Evolutionary conservation across 2,329 filamentous ascomycete genomes (phyloP).

Genomic region (Stemphylium vesicarium): DNA sequence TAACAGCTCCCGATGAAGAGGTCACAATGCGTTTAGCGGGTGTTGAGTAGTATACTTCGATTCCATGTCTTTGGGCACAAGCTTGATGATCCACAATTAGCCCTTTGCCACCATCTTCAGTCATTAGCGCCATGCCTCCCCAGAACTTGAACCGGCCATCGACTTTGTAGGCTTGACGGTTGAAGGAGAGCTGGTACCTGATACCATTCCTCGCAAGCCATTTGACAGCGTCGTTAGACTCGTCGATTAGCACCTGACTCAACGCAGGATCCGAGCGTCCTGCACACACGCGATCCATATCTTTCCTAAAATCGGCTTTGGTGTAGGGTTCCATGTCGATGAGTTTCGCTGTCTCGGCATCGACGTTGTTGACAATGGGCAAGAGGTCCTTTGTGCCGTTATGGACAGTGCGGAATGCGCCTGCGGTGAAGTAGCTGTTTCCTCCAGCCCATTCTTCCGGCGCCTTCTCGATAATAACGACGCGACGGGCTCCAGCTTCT

Average conservation of each 20-base stretch:
- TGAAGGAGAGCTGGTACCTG: slow-evolving; percentile 66
- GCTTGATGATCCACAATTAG: slow-evolving; percentile 58
- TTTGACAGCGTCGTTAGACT: slow-evolving; percentile 59
- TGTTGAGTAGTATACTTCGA: slow-evolving; percentile 57
- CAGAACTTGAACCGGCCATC: slow-evolving; percentile 68
- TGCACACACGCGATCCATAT: slow-evolving; percentile 63
- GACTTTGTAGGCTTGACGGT: slow-evolving; percentile 70
- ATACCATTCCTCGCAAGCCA: slow-evolving; percentile 64
- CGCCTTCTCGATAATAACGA: slow-evolving; percentile 67
- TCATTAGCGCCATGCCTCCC: slow-evolving; percentile 68
- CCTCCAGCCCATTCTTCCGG: slow-evolving; percentile 66
- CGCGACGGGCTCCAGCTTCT: slow-evolving; percentile 52
- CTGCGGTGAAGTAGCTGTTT: slow-evolving; percentile 70
- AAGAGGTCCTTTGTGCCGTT: slow-evolving; percentile 63
- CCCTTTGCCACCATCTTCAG: slow-evolving; percentile 65
- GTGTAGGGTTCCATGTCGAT: slow-evolving; percentile 68
- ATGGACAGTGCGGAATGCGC: slow-evolving; percentile 66
- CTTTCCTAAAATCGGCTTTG: slow-evolving; percentile 59
- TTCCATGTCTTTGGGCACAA: slow-evolving; percentile 53
- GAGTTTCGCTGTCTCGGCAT: slow-evolving; percentile 50
- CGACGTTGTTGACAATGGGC: slow-evolving; percentile 66
- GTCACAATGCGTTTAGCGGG: slow-evolving; percentile 52
- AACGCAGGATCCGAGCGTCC: slow-evolving; percentile 61
- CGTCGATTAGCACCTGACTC: slow-evolving; percentile 57
- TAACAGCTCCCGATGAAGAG: slow-evolving; percentile 41